Evolutionary conservation across 1,284 basidiomycete genomes (phyloP).

Genomic region (Inonotus hispidus): DNA sequence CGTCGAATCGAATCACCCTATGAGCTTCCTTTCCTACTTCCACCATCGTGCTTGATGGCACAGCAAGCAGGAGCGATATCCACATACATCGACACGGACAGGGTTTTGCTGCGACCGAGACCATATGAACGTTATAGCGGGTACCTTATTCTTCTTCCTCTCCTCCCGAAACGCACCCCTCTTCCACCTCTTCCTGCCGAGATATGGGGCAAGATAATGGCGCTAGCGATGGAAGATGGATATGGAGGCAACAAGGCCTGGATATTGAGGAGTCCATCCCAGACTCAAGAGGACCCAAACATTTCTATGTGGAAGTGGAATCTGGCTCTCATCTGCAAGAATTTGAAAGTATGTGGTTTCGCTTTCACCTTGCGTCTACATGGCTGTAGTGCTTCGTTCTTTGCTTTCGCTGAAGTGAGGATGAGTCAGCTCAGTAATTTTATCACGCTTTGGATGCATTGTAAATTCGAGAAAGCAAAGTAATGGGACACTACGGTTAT

Average conservation of each 20-base stretch:
- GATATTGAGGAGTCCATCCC: constrained; percentile 2
- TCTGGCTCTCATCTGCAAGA: constrained; percentile 61
- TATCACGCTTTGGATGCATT: neutral
- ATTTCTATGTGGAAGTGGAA: constrained; percentile 27
- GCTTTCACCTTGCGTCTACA: neutral
- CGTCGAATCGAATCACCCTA: neutral
- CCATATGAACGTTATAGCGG: constrained; percentile 43
- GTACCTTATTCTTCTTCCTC: constrained; percentile 57
- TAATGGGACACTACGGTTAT: constrained; percentile 4
- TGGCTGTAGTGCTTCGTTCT: neutral
- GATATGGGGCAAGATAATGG: constrained; percentile 62
- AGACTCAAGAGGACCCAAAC: neutral
- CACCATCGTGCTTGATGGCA: constrained; percentile 10
- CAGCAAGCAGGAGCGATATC: constrained; percentile 2
- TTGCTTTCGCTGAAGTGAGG: neutral
- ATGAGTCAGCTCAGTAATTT: neutral
- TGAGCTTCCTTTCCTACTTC: neutral
- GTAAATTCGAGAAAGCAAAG: neutral
- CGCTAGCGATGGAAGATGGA: constrained; percentile 38
- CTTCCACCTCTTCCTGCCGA: constrained; percentile 59
- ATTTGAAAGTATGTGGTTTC: constrained; percentile 56
- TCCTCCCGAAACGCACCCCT: constrained; percentile 49
- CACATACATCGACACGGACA: neutral
- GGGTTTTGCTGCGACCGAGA: constrained; percentile 34
- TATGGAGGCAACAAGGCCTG: constrained; percentile 12